These are phyloP conservation scores for Debaryomyces maramus DNA, from an alignment of 805 yeast species.

Conservation along the genomic window DNA sequence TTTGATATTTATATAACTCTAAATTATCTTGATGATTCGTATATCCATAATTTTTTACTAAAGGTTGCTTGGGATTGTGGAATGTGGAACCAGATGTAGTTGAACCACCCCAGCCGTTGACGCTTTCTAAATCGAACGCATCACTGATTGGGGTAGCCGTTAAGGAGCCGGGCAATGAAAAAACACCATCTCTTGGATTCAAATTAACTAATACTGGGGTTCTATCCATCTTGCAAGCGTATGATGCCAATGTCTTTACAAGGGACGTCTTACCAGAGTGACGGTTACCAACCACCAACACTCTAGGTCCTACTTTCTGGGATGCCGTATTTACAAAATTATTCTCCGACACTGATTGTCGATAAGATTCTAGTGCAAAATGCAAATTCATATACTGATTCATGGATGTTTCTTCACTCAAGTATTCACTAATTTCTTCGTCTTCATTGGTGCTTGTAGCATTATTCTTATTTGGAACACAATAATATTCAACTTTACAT, in stretches of 20 bases:
- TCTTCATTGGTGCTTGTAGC: constrained; percentile 32
- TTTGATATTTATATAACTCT: constrained; percentile 50
- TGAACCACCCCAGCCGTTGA: constrained; percentile 73
- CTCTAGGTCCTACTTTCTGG: constrained; percentile 51
- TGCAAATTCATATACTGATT: constrained; percentile 65
- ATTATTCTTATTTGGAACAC: constrained; percentile 23
- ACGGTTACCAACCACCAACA: constrained; percentile 70
- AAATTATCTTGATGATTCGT: constrained; percentile 58
- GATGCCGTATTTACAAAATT: constrained; percentile 16
- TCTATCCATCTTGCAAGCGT: constrained; percentile 70
- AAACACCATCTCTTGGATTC: constrained; percentile 71
- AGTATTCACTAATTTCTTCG: constrained; percentile 53
- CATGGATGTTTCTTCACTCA: constrained; percentile 72
- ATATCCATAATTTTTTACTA: constrained; percentile 79
- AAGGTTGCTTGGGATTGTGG: constrained; percentile 85
- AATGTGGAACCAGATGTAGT: constrained; percentile 71
- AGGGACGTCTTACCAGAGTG: constrained; percentile 80
- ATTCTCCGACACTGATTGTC: constrained; percentile 32
- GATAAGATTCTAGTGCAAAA: constrained; percentile 64
- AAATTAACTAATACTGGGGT: constrained; percentile 74
- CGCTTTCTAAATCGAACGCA: constrained; percentile 68
- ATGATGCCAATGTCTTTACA: constrained; percentile 65
- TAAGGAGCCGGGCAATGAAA: constrained; percentile 78
- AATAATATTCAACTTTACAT: constrained; percentile 51
- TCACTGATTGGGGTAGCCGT: constrained; percentile 85